A percentile compares a stretch with the other conserved stretches of the same genome.
phyloP scores from a whole-genome alignment of 176 grass and related monocot species.

The Bonia amplexicaulis region DNA sequence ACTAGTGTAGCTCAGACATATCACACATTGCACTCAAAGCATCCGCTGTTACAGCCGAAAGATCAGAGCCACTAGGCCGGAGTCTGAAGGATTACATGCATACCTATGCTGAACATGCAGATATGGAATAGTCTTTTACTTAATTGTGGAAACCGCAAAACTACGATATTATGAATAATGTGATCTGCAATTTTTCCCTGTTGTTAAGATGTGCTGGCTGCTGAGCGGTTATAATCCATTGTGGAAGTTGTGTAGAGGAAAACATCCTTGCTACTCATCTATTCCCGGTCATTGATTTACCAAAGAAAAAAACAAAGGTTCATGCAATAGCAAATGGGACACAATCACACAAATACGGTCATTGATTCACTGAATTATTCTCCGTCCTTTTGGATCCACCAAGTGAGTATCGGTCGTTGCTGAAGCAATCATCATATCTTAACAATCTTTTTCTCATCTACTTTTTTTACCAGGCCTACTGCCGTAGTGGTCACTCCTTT shows the following conservation, averaged over 20 bases:
- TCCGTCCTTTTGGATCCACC: not conserved
- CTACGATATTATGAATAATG: not conserved
- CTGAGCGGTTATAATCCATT: not conserved
- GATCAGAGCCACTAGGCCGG: not conserved
- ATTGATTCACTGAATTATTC: not conserved
- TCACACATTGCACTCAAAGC: not conserved
- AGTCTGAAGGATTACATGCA: not conserved
- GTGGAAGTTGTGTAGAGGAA: not conserved
- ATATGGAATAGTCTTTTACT: not conserved
- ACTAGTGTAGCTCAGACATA: conserved; percentile 2
- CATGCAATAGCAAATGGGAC: not conserved
- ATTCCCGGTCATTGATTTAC: not conserved
- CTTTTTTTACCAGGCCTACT: not conserved
- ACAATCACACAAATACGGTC: not conserved
- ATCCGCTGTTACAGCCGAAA: not conserved
- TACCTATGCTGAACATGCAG: not conserved
- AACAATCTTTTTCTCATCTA: not conserved
- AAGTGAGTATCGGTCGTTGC: not conserved
- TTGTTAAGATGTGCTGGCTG: not conserved
- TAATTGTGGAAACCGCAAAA: not conserved
- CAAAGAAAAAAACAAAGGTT: too few species aligned
- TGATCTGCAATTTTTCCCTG: not conserved
- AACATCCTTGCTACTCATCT: not conserved
- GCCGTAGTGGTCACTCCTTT: conserved; percentile 24
- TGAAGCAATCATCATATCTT: conserved; percentile 25